These are phyloP conservation scores for Trypanosoma congolense DNA, from an alignment of 208 protist genomes.

Conservation along the genomic window DNA sequence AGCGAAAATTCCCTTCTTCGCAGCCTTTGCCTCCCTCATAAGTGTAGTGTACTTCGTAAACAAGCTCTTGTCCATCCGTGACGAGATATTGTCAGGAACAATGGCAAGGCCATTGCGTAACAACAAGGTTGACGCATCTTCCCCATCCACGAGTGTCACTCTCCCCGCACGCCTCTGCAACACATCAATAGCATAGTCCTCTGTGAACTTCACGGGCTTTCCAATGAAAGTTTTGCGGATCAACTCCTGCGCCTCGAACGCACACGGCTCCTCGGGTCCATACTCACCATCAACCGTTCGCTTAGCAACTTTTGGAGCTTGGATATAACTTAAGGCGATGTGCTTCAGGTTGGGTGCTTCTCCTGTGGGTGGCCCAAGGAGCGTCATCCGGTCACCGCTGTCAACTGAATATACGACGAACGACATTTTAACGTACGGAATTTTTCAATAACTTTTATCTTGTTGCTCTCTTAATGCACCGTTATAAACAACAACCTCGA, in stretches of 20 bases:
- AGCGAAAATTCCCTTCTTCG: slow-evolving; percentile 68
- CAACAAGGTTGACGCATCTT: slow-evolving; percentile 68
- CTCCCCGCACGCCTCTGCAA: slow-evolving; percentile 75
- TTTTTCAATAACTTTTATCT: neutral
- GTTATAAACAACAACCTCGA: slow-evolving; percentile 10
- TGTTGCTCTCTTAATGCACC: slow-evolving; percentile 1
- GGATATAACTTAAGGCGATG: slow-evolving; percentile 83
- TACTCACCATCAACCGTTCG: slow-evolving; percentile 58
- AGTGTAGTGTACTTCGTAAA: slow-evolving; percentile 54
- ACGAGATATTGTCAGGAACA: slow-evolving; percentile 48
- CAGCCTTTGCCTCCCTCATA: slow-evolving; percentile 41
- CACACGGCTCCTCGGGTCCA: slow-evolving; percentile 77
- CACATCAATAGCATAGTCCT: slow-evolving; percentile 85
- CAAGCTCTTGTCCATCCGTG: slow-evolving; percentile 61
- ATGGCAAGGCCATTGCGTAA: slow-evolving; percentile 68
- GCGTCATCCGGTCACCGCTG: slow-evolving; percentile 75
- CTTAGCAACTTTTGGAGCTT: slow-evolving; percentile 65
- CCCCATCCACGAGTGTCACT: slow-evolving; percentile 35
- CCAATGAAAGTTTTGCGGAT: slow-evolving; percentile 81
- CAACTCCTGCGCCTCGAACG: slow-evolving; percentile 81
- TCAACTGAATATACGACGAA: slow-evolving; percentile 84
- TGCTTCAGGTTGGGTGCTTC: slow-evolving; percentile 58
- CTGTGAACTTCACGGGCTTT: slow-evolving; percentile 76
- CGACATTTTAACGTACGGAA: slow-evolving; percentile 21
- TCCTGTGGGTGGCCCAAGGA: slow-evolving; percentile 55